Evolutionary conservation across 805 yeast species (phyloP).

Genomic region (Monosporozyma yasuniensis): DNA sequence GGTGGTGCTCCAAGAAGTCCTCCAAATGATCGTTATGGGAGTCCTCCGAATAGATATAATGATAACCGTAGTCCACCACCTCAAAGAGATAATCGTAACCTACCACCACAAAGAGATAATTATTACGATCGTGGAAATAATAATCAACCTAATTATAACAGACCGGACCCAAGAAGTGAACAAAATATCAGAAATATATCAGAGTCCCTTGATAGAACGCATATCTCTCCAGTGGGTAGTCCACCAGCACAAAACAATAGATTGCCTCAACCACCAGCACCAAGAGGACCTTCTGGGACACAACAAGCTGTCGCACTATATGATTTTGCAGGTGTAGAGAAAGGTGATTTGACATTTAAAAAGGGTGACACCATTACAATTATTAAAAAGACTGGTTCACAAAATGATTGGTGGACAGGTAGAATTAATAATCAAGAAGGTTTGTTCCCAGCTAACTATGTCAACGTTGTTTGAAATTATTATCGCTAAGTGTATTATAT

Average conservation of each 20-base stretch:
- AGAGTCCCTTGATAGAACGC: not conserved
- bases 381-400: constrained; percentile 73
- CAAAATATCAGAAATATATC: not conserved
- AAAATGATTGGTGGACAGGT: constrained; percentile 99
- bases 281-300: not conserved
- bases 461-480: constrained; percentile 44
- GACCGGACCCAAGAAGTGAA: not conserved
- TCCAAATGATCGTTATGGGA: not conserved
- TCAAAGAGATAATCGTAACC: not conserved
- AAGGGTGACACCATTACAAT: constrained; percentile 92
- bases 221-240: not conserved
- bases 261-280: constrained; percentile 1
- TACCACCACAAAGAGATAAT: not conserved
- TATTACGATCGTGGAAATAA: not conserved
- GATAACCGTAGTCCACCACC: not conserved
- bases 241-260: not conserved
- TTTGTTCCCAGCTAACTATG: constrained; percentile 95
- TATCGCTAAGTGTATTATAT: not conserved
- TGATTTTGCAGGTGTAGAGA: constrained; percentile 83
- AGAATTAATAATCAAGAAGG: constrained; percentile 76
- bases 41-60: not conserved
- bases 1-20: not conserved
- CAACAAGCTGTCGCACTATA: constrained; percentile 69
- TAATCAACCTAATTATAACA: not conserved
- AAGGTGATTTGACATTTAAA: constrained; percentile 86